Evolutionary conservation across 1,139 yeast genomes (phyloP).

Genomic region (Taphrina populina): DNA sequence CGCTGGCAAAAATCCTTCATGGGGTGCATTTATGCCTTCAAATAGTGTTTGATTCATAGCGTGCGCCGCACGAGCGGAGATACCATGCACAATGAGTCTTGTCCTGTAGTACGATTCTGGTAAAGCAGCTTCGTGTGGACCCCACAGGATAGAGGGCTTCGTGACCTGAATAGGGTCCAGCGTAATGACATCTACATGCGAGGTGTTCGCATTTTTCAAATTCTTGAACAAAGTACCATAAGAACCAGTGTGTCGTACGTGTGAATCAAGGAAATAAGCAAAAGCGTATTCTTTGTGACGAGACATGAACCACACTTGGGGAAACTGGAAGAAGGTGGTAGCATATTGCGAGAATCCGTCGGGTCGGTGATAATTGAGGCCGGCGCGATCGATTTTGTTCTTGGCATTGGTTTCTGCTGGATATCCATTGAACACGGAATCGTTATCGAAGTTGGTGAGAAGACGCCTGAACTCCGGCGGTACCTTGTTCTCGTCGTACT

Average conservation of each 20-base stretch:
- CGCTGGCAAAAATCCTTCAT: constrained; percentile 27
- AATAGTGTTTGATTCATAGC: constrained; percentile 7
- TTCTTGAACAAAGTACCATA: constrained; percentile 4
- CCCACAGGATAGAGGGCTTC: constrained; percentile 13
- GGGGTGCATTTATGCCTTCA: constrained; percentile 25
- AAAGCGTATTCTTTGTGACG: constrained; percentile 5
- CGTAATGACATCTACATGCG: constrained; percentile 19
- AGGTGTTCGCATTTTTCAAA: background rate
- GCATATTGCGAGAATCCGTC: constrained; percentile 6
- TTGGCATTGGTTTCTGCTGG: constrained; percentile 10
- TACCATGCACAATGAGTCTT: constrained; percentile 14
- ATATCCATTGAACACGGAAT: constrained; percentile 6
- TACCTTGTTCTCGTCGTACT: constrained; percentile 1
- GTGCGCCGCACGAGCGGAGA: constrained; percentile 1
- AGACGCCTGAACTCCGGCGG: constrained; percentile 13
- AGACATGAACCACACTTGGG: constrained; percentile 4
- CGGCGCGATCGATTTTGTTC: constrained; percentile 10
- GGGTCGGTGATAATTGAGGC: background rate
- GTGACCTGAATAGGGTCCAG: constrained; percentile 18
- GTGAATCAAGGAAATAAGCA: constrained; percentile 15
- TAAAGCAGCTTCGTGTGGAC: background rate
- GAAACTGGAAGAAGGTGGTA: constrained; percentile 15
- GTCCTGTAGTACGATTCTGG: constrained; percentile 19
- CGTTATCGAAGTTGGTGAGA: constrained; percentile 4
- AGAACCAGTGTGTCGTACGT: constrained; percentile 6